Conservation (phyloP, 2,329 filamentous ascomycete genomes). For the Sporothrix brunneoviolacea region DNA sequence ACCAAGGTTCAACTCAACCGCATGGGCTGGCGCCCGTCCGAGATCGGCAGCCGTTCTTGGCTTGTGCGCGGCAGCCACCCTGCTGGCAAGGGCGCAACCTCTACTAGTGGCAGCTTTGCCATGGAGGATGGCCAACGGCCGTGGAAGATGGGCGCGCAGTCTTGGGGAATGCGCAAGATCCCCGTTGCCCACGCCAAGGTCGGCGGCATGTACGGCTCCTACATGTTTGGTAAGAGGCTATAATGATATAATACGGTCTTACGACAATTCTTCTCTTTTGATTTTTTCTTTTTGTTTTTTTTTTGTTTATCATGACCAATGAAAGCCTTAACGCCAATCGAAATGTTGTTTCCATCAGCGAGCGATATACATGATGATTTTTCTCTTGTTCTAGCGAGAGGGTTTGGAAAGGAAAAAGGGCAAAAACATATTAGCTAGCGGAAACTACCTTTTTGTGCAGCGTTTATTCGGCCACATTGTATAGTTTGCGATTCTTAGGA, state of each 20-base stretch:
- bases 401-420: slow-evolving; percentile 7
- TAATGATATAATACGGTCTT: slow-evolving; percentile 25
- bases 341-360: slow-evolving; percentile 2
- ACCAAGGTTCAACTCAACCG: slow-evolving; percentile 52
- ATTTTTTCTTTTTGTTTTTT: slow-evolving; percentile 7
- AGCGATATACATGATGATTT: slow-evolving; percentile 1
- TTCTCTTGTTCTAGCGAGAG: background rate
- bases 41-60: slow-evolving; percentile 61
- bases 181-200: slow-evolving; percentile 89
- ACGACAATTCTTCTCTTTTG: slow-evolving; percentile 8
- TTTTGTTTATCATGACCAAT: slow-evolving; percentile 6
- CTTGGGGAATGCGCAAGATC: slow-evolving; percentile 84
- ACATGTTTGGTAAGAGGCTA: slow-evolving; percentile 56
- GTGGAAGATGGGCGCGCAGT: slow-evolving; percentile 82
- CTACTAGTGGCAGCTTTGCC: slow-evolving; percentile 11
- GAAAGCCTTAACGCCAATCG: slow-evolving; percentile 4
- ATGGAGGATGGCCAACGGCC: slow-evolving; percentile 43
- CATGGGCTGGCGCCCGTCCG: slow-evolving; percentile 64
- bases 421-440: slow-evolving; percentile 5
- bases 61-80: slow-evolving; percentile 51
- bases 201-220: slow-evolving; percentile 82
- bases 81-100: slow-evolving; percentile 32
- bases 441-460: background rate
- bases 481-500: background rate
- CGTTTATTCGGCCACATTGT: slow-evolving; percentile 3